These are phyloP conservation scores for Boletellus ananas DNA, from an alignment of 768 basidiomycete genomes.

Conservation along the genomic window DNA sequence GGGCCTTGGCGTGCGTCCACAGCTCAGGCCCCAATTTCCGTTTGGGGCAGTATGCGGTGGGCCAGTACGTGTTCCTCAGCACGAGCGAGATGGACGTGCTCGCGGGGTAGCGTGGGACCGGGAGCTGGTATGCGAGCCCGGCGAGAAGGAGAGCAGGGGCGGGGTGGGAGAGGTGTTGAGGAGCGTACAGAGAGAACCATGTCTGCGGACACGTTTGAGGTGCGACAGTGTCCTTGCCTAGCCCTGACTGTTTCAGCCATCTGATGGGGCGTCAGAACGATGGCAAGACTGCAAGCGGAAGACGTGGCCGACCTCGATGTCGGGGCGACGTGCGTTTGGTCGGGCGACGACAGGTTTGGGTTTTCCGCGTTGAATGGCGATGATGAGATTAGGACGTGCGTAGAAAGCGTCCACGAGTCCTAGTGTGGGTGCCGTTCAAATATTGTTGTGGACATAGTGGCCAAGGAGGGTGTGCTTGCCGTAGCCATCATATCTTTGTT, in stretches of 20 bases:
- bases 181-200: slow-evolving; percentile 44
- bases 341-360: slow-evolving; percentile 69
- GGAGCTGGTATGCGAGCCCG: slow-evolving; percentile 49
- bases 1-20: slow-evolving; percentile 63
- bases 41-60: slow-evolving; percentile 69
- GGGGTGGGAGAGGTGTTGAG: slow-evolving; percentile 39
- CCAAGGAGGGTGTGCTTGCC: too few species aligned
- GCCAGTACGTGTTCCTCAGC: slow-evolving; percentile 79
- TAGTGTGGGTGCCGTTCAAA: too few species aligned
- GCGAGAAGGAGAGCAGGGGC: slow-evolving; percentile 48
- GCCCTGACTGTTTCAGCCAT: slow-evolving; percentile 64
- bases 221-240: slow-evolving; percentile 64
- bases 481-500: slow-evolving; percentile 27
- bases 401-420: too few species aligned
- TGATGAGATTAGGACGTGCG: too few species aligned
- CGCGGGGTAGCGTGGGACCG: slow-evolving; percentile 67
- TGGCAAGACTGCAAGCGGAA: too few species aligned
- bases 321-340: slow-evolving; percentile 52
- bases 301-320: slow-evolving; percentile 52
- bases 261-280: slow-evolving; percentile 32
- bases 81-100: slow-evolving; percentile 60
- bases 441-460: too few species aligned
- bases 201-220: slow-evolving; percentile 72
- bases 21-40: slow-evolving; percentile 61
- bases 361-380: too few species aligned